Percentiles rank a stretch among this genome's conserved stretches.
Evolutionary conservation across 2,329 filamentous ascomycete genomes (phyloP).

Genomic region (Phaeomoniella chlamydospora): DNA sequence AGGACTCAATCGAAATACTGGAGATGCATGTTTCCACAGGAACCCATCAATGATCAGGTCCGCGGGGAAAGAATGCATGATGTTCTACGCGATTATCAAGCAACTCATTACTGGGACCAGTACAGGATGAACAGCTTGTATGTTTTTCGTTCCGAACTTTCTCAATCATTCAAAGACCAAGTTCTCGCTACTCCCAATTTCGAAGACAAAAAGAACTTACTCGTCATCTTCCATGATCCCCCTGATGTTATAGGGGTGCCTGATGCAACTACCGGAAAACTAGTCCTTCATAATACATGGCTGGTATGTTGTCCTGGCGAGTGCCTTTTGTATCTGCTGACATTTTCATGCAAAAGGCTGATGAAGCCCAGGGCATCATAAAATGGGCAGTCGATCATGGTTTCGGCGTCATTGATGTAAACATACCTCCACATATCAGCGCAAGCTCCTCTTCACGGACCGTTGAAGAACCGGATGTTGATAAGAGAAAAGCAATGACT

Average conservation of each 20-base stretch:
- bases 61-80: slow-evolving; percentile 57
- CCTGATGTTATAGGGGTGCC: slow-evolving; percentile 56
- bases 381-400: slow-evolving; percentile 65
- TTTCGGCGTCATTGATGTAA: slow-evolving; percentile 82
- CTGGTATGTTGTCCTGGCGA: slow-evolving; percentile 45
- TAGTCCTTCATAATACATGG: slow-evolving; percentile 77
- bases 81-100: slow-evolving; percentile 64
- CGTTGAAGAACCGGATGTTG: neutral
- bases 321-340: slow-evolving; percentile 1
- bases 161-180: slow-evolving; percentile 71
- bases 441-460: slow-evolving; percentile 13
- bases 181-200: slow-evolving; percentile 67
- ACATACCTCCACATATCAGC: slow-evolving; percentile 64
- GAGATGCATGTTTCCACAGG: slow-evolving; percentile 69
- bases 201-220: slow-evolving; percentile 48
- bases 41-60: slow-evolving; percentile 35
- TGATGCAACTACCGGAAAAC: slow-evolving; percentile 53
- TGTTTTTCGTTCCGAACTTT: slow-evolving; percentile 59
- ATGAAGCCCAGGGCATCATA: slow-evolving; percentile 67
- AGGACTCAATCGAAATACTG: slow-evolving; percentile 55
- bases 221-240: slow-evolving; percentile 75
- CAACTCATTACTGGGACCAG: slow-evolving; percentile 53
- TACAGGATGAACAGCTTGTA: slow-evolving; percentile 68
- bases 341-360: slow-evolving; percentile 45
- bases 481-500: slow-evolving; percentile 15